Percentiles rank a stretch among this genome's conserved stretches.
Conservation (phyloP, 2,329 filamentous ascomycete genomes). For the Epichloe festucae region DNA sequence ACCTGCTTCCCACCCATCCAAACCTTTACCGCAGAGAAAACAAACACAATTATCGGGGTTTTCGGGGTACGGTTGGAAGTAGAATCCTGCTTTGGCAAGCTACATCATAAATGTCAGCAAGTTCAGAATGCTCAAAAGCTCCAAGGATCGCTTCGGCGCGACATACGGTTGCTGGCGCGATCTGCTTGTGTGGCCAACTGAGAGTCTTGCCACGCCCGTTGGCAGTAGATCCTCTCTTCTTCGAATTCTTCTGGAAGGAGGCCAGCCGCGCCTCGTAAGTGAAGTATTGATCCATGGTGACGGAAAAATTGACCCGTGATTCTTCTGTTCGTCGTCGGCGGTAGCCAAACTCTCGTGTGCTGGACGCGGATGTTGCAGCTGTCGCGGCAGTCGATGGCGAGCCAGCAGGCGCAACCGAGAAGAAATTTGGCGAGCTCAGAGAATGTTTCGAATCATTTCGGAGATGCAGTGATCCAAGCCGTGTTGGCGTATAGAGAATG, state of each 20-base stretch:
- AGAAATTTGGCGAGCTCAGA: background rate
- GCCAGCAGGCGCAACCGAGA: background rate
- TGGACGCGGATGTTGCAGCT: background rate
- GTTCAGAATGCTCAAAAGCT: background rate
- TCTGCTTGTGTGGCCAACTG: slow-evolving; percentile 61
- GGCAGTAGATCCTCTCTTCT: slow-evolving; percentile 57
- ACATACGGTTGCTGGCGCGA: slow-evolving; percentile 19
- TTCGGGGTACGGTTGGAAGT: slow-evolving; percentile 61
- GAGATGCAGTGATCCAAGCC: background rate
- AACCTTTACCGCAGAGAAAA: slow-evolving; percentile 69
- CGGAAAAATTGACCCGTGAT: background rate
- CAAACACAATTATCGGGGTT: slow-evolving; percentile 82
- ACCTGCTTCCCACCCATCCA: slow-evolving; percentile 84
- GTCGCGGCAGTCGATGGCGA: background rate
- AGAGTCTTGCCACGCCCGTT: slow-evolving; percentile 40
- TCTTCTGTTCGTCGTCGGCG: background rate
- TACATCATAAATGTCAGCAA: slow-evolving; percentile 26
- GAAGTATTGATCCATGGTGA: slow-evolving; percentile 29
- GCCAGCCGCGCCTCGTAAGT: slow-evolving; percentile 66
- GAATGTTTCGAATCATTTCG: background rate
- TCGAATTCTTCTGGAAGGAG: slow-evolving; percentile 59
- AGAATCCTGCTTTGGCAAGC: slow-evolving; percentile 87
- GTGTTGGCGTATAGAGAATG: background rate
- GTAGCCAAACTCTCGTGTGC: background rate
- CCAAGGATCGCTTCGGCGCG: background rate